Base-by-base conservation (phyloP, 2,329 filamentous ascomycete genomes). In the Xylariaceae sp. region DNA sequence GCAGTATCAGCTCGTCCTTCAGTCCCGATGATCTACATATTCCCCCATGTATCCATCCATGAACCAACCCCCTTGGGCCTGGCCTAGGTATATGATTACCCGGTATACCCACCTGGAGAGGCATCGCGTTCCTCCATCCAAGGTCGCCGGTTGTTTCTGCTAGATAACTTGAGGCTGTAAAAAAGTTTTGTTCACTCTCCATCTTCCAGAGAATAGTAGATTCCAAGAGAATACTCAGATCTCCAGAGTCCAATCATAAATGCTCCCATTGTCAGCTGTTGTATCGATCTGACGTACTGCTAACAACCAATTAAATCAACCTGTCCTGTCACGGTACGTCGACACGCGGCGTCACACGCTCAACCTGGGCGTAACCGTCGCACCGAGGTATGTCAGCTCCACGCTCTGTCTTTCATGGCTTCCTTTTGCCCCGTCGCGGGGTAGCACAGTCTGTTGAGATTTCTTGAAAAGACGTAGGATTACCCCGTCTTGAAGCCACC, bases 311-410 rank as follows among this genome's bases (percentile, higher is more conserved):
- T 64, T 66, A 66, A 57, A 62, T 48, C 53, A 15, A n/a, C 11
- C 55, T 23, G 35, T 37, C 53, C 48, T 61, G 51, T 61, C 57
- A 62, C 62, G 64, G 51, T 58, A 64, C 65, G 62, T 61, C 58
- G 62, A 65, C 64, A 51, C 66, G 62, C 66, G 66, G 60, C 64
- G 55, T 57, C 58, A 59, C 51, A 58, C 56, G 64, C 39, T 42
- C 13, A 54, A 51, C 54, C 11, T 55, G 44, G 56, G 37, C 53
- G 51, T 45, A 35, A 52, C 47, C 37, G 11, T 55, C 30, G 23
- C 56, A 62, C 63, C 62, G 59, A 66, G 59, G 63, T 67, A 63
- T 67, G 62, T 62, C 62, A 64, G 63, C 65, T 63, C 63, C 57
- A 64, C 63, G 65, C 61, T 51, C 56, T 66, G 45, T n/a, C 30